Base-by-base conservation (phyloP, 352 stramenopile species). In the Phytophthora megakarya region DNA sequence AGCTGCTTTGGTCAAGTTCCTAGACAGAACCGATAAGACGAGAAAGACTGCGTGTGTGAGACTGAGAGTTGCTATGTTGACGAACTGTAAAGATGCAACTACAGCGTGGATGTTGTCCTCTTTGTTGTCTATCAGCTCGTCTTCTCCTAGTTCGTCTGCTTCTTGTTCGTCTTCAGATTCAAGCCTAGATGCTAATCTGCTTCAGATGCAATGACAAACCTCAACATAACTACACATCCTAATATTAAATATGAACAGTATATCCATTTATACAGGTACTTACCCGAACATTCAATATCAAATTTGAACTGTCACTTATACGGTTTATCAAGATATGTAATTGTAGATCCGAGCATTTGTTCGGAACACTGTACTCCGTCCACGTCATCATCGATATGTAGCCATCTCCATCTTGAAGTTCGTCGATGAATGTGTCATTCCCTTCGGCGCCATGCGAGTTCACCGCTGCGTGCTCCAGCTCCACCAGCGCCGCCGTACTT, bases 401-500 rank as follows among this genome's bases (percentile, higher is more conserved):
- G 26, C 26, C 43, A 51, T 51, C 3, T 51, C 16, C 18, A 40
- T 9, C 5, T 52, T 52, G 43, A 50, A 50, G 43, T 50, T 50
- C 8, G 11, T 3, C 10, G 35, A 40, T 26, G 5, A 16, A 25
- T 39, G 44, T 51, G 45, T 26, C 45, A 52, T 52, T 52, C 26
- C 25, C 6, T 5, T 23, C 16, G 13, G 19, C 23, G 18, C 6
- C 13, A 50, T 50, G 44, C 26, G 25, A 25, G 44, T 26, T 19
- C 44, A 38, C 44, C 15, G 25, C 16, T 21, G 5, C 25, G 3
- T 25, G 13, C 3, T 5, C 9, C 70, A 4, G 76, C 76, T 35
- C 78, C 87, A 50, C 62, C 86, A 38, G 90, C 93, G 48, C 98
- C 98, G 13, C 8, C 30, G 13, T 13, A 11, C 30, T 35, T 35